Evolutionary conservation across 805 yeast species (phyloP).

Genomic region (Pachysolen tannophilus): DNA sequence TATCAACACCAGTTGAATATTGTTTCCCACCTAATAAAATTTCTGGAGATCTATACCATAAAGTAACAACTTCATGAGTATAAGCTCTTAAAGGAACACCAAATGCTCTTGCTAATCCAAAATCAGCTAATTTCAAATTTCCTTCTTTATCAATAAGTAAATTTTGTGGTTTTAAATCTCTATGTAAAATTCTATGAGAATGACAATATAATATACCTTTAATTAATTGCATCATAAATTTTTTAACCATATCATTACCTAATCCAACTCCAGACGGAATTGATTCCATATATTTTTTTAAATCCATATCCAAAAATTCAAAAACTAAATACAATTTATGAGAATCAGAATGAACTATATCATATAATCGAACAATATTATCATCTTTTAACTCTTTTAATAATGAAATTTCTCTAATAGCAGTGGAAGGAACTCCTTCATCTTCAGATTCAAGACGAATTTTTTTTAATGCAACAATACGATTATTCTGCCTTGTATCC

Average conservation of each 20-base stretch:
- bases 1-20: constrained; percentile 95
- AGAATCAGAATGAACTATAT: constrained; percentile 90
- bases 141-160: constrained; percentile 93
- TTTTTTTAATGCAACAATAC: constrained; percentile 93
- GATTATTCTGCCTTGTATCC: constrained; percentile 79
- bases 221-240: constrained; percentile 86
- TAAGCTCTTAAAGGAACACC: constrained; percentile 96
- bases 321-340: constrained; percentile 89
- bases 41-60: constrained; percentile 98
- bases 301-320: constrained; percentile 89
- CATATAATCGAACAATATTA: constrained; percentile 84
- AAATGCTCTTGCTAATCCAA: constrained; percentile 94
- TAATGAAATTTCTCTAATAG: constrained; percentile 91
- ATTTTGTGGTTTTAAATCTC: constrained; percentile 96
- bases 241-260: constrained; percentile 84
- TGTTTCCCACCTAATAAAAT: constrained; percentile 93
- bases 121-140: constrained; percentile 82
- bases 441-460: constrained; percentile 94
- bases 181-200: constrained; percentile 86
- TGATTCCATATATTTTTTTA: constrained; percentile 94
- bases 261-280: constrained; percentile 87
- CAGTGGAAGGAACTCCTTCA: constrained; percentile 98
- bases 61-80: constrained; percentile 95
- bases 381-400: constrained; percentile 91
- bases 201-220: constrained; percentile 92